Evolutionary conservation across 179 eudicot genomes (phyloP).

Genomic region (Silene noctiflora): DNA sequence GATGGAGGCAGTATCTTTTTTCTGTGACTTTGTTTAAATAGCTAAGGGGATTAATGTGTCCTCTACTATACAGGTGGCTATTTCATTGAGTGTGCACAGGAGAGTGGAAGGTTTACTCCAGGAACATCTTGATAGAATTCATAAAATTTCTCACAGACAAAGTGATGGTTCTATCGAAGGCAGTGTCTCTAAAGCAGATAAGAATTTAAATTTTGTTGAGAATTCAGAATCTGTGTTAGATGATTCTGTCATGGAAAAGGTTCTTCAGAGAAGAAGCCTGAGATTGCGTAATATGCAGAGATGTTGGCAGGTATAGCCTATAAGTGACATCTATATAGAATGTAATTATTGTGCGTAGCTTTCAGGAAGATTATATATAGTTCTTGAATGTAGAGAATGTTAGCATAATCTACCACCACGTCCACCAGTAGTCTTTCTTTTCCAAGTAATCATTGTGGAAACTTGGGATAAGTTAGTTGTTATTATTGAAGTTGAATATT

Average conservation of each 20-base stretch:
- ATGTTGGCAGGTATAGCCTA: slow-evolving; percentile 79
- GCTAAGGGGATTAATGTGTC: slow-evolving; percentile 8
- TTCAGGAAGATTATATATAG: background rate
- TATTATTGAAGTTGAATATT: background rate
- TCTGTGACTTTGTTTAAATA: background rate
- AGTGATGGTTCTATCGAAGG: slow-evolving; percentile 15
- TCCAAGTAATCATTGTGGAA: background rate
- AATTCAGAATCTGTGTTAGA: slow-evolving; percentile 63
- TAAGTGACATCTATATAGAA: background rate
- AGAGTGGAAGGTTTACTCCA: slow-evolving; percentile 97
- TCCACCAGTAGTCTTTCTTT: background rate
- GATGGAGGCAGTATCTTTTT: background rate
- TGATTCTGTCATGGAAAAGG: slow-evolving; percentile 91
- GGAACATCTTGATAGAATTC: slow-evolving; percentile 82
- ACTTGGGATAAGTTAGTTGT: background rate
- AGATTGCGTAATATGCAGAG: slow-evolving; percentile 94
- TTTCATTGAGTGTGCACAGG: slow-evolving; percentile 92
- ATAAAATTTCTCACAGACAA: slow-evolving; percentile 38
- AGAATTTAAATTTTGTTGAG: slow-evolving; percentile 38
- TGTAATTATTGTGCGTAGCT: background rate
- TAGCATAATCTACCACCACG: background rate
- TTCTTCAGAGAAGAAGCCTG: slow-evolving; percentile 89
- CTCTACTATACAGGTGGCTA: slow-evolving; percentile 58
- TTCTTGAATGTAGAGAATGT: slow-evolving; percentile 2
- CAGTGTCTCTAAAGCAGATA: slow-evolving; percentile 27